Evolutionary conservation across 208 protist species (phyloP).

Genomic region (Acanthamoeba polyphaga): DNA sequence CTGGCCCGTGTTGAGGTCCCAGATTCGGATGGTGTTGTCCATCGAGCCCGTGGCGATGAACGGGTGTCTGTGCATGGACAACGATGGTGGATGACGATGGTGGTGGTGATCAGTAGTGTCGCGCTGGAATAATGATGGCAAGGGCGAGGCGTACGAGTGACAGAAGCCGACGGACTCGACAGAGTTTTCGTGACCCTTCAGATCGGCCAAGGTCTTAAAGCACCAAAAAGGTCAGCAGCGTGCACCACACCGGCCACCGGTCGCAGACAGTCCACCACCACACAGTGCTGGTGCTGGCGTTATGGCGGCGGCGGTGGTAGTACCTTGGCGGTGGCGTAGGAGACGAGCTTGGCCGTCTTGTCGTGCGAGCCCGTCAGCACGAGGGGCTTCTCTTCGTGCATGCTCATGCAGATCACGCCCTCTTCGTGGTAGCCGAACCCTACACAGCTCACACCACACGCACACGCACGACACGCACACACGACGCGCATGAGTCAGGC

Average conservation of each 20-base stretch:
- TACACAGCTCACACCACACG: neutral
- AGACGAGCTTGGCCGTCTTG: conserved; percentile 60
- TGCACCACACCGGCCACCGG: neutral
- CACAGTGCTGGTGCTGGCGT: too few relatives aligned
- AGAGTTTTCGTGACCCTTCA: conserved; percentile 36
- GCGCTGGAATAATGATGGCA: neutral
- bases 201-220: conserved; percentile 2
- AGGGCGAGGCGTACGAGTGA: neutral
- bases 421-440: conserved; percentile 53
- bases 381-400: conserved; percentile 63
- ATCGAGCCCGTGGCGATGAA: conserved; percentile 55
- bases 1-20: conserved; percentile 49
- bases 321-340: conserved; percentile 29
- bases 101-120: neutral
- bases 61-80: too few relatives aligned
- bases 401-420: conserved; percentile 69
- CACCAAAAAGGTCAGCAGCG: neutral
- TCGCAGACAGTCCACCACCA: neutral
- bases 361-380: conserved; percentile 75
- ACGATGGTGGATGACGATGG: too few relatives aligned
- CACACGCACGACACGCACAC: conserved; percentile 30
- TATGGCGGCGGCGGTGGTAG: neutral
- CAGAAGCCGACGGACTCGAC: conserved; percentile 59
- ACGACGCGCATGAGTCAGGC: neutral
- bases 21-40: conserved; percentile 43